Base-by-base conservation (phyloP, 2,329 filamentous ascomycete genomes). In the Apiospora malaysiana region DNA sequence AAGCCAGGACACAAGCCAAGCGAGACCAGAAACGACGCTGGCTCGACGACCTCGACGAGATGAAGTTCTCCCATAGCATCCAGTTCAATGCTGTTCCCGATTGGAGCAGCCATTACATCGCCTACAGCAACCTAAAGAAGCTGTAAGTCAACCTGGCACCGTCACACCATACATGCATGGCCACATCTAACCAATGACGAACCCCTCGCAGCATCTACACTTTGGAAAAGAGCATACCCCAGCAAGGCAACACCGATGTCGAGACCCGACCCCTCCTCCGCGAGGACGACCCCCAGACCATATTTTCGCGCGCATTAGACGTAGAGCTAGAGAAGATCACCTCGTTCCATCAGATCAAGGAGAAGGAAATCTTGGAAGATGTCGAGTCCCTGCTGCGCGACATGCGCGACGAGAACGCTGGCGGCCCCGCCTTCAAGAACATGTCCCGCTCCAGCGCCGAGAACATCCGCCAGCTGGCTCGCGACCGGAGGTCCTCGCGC, bases 51-150 rank as follows among this genome's bases (percentile, higher is more conserved):
- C 89, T 87, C 75, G 91, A 93, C 90, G 93, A 94, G 80, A 99
- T 99, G 96, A 98, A 98, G 91, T 99, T 99, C 87, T 98, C 95
- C 23, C 96, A 99, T 82, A 98, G 95, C 83, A 92, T 99, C 77
- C 96, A 99, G 86, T 99, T 99, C 85, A 99, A 99, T 85, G 95
- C 96, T 74, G 96, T 99, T 77, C 96, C 96, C n/a, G 96, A 99
- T 83, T 99, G 96, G 96, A 98, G 94, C 85, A 95, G 92, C 78
- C 91, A 98, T 83, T 99, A 99, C 83, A 97, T 99, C 79, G 93
- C 95, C 72, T 99, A 99, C 83, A 98, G 95, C 85, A 98, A 98
- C 79, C 89, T 99, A 77, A 99, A 99, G 87, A 99, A 99, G 86
- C 89, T 98, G 94, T 97, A 82, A 79, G 93, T 87, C 69, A 21